Percentiles rank a stretch among this genome's conserved stretches.
These are phyloP conservation scores for Talaromyces albobiverticillius DNA, from an alignment of 2,329 filamentous ascomycete genomes.

Conservation along the genomic window DNA sequence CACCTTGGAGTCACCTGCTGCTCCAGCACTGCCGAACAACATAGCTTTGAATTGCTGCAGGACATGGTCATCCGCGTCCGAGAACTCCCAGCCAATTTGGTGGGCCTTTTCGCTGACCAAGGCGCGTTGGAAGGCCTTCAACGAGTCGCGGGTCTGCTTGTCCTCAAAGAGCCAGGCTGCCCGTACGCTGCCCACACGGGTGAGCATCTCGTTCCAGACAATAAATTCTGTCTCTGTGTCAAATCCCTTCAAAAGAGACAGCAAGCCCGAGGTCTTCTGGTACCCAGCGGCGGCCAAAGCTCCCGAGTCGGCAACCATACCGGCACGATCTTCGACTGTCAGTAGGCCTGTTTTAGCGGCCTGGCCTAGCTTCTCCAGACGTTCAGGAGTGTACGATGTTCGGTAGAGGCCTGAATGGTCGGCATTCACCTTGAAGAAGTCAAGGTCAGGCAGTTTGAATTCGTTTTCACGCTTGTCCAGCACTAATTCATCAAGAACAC, in stretches of 20 bases:
- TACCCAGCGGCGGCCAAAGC: slow-evolving; percentile 87
- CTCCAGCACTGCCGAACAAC: slow-evolving; percentile 79
- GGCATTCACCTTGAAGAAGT: slow-evolving; percentile 96
- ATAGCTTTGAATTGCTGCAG: slow-evolving; percentile 93
- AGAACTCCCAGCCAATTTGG: slow-evolving; percentile 84
- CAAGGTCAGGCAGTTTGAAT: slow-evolving; percentile 72
- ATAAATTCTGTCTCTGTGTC: slow-evolving; percentile 80
- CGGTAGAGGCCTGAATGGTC: slow-evolving; percentile 92
- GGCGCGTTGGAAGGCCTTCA: slow-evolving; percentile 79
- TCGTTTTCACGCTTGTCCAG: slow-evolving; percentile 69
- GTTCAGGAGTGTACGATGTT: slow-evolving; percentile 79
- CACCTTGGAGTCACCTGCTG: slow-evolving; percentile 74
- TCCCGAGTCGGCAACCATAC: slow-evolving; percentile 91
- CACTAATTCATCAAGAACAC: slow-evolving; percentile 73
- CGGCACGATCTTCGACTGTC: slow-evolving; percentile 84
- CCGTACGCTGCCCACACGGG: slow-evolving; percentile 74
- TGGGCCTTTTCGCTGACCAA: slow-evolving; percentile 78
- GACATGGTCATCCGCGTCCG: slow-evolving; percentile 79
- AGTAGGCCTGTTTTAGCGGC: slow-evolving; percentile 78
- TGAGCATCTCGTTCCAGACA: slow-evolving; percentile 89
- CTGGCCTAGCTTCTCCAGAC: slow-evolving; percentile 81
- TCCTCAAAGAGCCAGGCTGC: slow-evolving; percentile 89
- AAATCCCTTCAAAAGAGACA: slow-evolving; percentile 83
- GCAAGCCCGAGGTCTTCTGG: slow-evolving; percentile 84
- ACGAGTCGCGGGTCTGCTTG: slow-evolving; percentile 63